Evolutionary conservation across 768 basidiomycete genomes (phyloP), one percentile per base, ranked within the genome.

Genomic region (Rhizopogon rudus): DNA sequence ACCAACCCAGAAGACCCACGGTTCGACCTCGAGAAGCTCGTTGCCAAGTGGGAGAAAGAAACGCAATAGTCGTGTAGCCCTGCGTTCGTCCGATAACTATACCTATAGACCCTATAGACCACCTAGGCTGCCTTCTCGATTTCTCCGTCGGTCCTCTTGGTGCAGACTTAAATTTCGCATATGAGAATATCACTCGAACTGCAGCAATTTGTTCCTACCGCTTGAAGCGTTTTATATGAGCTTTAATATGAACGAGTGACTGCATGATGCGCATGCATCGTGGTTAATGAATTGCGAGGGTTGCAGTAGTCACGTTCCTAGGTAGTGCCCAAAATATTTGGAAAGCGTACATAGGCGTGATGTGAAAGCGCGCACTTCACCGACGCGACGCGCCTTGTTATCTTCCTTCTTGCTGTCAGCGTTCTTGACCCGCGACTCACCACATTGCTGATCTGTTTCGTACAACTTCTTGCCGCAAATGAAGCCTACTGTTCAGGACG

Each of bases 1-100:
- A 88, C 93, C 60, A 85, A 99, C 78, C 91, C 94, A 41, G 96
- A 98, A 63, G 87, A 98, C 73, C 93, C 96, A 52, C 84, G 82
- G 60, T 99, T 98, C 74, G 94, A 98, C 79, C 78, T 98, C 69
- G 96, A 98, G 80, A 93, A 93, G 73, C 74, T 97, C 57, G 65
- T 91, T 68, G 77, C 79, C 43, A 82, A 84, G 67, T 86, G 84
- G 80, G 90, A 91, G 73, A 83, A 79, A 67, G 83, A 82, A 63
- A 81, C 75, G 66, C 74, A 75, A 78, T 86, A 75, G 76, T 69
- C 41, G 57, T 68, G 56, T 65, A 16, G 43, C 39, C 54, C 50
- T 53, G 45, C 33, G 59, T 52, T 53, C 61, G 52, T 57, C 57
- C 46, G 57, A 37, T 22, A 58, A 57, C 63, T 69, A 66, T 60